Evolutionary conservation across 2,329 filamentous ascomycete genomes (phyloP).

Genomic region (Fusarium zealandicum): DNA sequence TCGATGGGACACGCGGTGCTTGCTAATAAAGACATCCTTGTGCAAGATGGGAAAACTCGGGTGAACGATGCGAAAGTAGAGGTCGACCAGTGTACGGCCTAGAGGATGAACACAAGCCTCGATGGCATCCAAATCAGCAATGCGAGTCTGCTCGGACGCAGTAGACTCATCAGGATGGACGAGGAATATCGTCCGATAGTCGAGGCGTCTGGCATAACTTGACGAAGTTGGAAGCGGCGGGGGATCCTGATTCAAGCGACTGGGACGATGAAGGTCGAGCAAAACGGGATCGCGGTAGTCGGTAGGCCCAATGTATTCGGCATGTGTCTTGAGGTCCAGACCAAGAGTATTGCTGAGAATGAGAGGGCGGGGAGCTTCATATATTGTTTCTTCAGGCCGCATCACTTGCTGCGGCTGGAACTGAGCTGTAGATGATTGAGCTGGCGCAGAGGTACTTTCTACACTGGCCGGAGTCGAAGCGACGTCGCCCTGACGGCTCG

Average conservation of each 20-base stretch:
- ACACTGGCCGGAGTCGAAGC: constrained; percentile 37
- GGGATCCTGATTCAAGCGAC: constrained; percentile 42
- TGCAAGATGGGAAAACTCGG: constrained; percentile 66
- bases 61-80: constrained; percentile 71
- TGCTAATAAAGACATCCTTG: constrained; percentile 68
- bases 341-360: constrained; percentile 57
- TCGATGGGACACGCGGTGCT: constrained; percentile 63
- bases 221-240: constrained; percentile 10
- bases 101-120: constrained; percentile 69
- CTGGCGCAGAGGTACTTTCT: constrained; percentile 24
- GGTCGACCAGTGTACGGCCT: constrained; percentile 67
- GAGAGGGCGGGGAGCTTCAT: constrained; percentile 36
- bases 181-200: constrained; percentile 47
- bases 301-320: constrained; percentile 66
- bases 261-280: constrained; percentile 63
- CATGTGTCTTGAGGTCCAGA: constrained; percentile 64
- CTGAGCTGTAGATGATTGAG: constrained; percentile 19
- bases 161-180: constrained; percentile 47
- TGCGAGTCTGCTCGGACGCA: constrained; percentile 51
- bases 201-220: constrained; percentile 44
- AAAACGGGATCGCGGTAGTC: constrained; percentile 65
- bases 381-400: constrained; percentile 21
- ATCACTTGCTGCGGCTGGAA: constrained; percentile 26
- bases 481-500: constrained; percentile 38
- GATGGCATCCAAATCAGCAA: constrained; percentile 57